Base-by-base conservation (phyloP, 1,139 yeast species). In the Hyphopichia khmerensis region DNA sequence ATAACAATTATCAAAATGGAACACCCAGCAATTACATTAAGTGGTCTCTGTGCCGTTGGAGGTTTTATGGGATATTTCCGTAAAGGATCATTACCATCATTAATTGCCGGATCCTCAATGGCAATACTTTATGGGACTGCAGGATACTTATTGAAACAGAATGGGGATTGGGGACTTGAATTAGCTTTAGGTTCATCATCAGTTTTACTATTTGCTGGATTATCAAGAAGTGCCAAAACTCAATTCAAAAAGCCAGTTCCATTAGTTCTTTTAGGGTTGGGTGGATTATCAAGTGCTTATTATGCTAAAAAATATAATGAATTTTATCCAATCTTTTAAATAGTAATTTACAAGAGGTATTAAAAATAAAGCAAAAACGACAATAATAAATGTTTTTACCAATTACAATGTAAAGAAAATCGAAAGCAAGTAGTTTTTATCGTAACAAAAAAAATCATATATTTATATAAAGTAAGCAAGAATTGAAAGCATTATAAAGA, bases 121-220 rank as follows among this genome's bases (percentile, higher is more conserved):
- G 81, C 95, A 10, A 73, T 79, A 4, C 62, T 85, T 35, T 91
- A 82, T 62, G 95, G 89, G 17, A 60, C 74, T 44, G 85, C 96
- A 1, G 96, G 96, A 30, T 87, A 87, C 64, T 72, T 90, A 52
- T 71, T 88, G 50, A 77, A 79, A 49, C 69, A 82, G 46, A 87
- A 88, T 59, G 82, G 81, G 46, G 89, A 87, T 59, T 80, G 80
- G 67, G 97, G 96, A 29, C 72, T 90, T 50, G 93, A 87, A 59
- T 59, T 86, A 35, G 96, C 96, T 1, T 68, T 89, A 42, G 87
- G 83, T 9, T 78, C 91, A 1, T 84, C 95, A 18, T 56, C 80
- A 1, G 57, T 85, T 11, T 72, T 90, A 51, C 64, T 84, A 13
- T 77, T 76, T 35, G 90, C 93, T 18, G 91, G 95, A 9, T 53